Base-by-base conservation (phyloP, 2,329 filamentous ascomycete genomes). In the Didymella sp. region DNA sequence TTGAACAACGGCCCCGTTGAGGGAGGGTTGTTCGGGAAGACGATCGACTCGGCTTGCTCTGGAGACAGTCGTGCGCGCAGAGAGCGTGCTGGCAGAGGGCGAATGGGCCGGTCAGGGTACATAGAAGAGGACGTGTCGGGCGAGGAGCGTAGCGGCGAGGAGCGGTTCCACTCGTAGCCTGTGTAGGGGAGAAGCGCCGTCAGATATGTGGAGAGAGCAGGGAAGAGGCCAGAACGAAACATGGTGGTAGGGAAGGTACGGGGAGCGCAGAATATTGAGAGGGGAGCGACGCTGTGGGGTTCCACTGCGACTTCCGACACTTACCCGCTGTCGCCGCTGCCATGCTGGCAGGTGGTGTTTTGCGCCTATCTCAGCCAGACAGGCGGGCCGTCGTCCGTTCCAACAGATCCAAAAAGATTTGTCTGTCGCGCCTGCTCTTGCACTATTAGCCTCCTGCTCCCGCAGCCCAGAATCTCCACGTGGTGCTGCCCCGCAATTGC, bases 31-130 rank as follows among this genome's bases (percentile, higher is more conserved):
- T 90, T 87, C 8, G 94, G 93, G 68, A 92, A 96, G 66, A 88
- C 84, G 68, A 97, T 95, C 27, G 89, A 86, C 50, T 89, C 88
- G 54, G 90, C 92, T 68, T 90, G 88, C 75, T 96, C 91, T 58
- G 91, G 89, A 28, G 94, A 93, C 49, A 99, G 82, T 54, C 91
- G 88, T 74, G 95, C 92, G 69, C 93, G 91, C 51, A 99, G 84
- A 63, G 91, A 89, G 70, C 92, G 89, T 78, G 91, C 95, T 40
- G 95, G 95, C 59, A 99, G 81, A 54, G 95, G 95, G 73, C 92
- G 89, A 74, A 99, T 99, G 59, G 94, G 90, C 77, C 95, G 89
- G 74, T 96, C 91, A 64, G 92, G 92, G 74, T 91, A 96, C 70
- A 91, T 82, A 58, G 90, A 87, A 58, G 92, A 95, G 62, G 87